Percentiles rank a stretch among this genome's conserved stretches.
Conservation (phyloP, 1,284 basidiomycete species). For the Gymnopus androsaceus region DNA sequence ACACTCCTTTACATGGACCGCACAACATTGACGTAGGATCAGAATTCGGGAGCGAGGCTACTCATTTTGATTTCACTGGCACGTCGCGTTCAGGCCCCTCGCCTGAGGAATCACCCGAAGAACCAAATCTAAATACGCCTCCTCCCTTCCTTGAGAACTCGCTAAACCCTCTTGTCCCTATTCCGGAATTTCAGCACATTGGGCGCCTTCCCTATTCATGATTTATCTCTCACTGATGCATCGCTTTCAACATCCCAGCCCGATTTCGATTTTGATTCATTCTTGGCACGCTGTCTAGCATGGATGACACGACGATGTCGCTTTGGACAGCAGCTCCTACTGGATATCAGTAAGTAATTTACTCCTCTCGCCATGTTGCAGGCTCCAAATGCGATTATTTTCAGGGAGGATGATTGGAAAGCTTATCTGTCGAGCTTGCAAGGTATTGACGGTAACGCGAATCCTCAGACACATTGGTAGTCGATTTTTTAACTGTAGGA, state of each 20-base stretch:
- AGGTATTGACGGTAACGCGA: constrained; percentile 4
- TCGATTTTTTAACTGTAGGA: too few species aligned
- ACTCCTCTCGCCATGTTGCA: not conserved
- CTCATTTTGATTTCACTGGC: not conserved
- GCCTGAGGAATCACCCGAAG: not conserved
- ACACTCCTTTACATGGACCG: not conserved
- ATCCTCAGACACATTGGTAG: constrained; percentile 3
- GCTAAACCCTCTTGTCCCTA: not conserved
- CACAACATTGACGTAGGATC: constrained; percentile 1
- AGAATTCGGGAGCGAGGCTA: constrained; percentile 1
- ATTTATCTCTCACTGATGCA: constrained; percentile 1
- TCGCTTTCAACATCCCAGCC: constrained; percentile 3
- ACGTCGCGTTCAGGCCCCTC: not conserved
- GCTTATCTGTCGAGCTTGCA: constrained; percentile 35
- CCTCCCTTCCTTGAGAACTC: not conserved
- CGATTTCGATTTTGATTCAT: constrained; percentile 14
- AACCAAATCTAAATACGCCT: not conserved
- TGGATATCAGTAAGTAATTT: constrained; percentile 41
- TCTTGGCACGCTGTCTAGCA: constrained; percentile 23
- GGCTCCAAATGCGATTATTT: not conserved
- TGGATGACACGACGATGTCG: constrained; percentile 39
- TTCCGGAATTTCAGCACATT: not conserved
- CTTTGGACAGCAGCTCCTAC: constrained; percentile 49
- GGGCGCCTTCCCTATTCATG: not conserved
- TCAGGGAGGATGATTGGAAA: constrained; percentile 40